Percentiles rank a stretch among this genome's conserved stretches.
Evolutionary conservation across 768 basidiomycete genomes (phyloP).

Genomic region (Leccinum rimulosum): DNA sequence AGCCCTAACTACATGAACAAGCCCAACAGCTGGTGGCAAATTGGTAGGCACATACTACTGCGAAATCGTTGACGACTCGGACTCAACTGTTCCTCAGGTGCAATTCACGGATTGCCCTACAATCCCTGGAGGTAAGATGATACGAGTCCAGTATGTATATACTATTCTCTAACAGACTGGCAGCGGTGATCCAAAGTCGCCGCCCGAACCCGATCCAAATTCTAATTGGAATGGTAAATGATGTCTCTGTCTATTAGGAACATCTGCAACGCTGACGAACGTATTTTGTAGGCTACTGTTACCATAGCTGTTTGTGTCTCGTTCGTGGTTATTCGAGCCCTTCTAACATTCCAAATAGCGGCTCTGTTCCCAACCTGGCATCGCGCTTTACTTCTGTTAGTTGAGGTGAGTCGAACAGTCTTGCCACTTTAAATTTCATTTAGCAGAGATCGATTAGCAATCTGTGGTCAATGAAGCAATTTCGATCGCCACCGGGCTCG

Average conservation of each 20-base stretch:
- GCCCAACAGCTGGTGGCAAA: conserved; percentile 24
- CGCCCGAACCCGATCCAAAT: conserved; percentile 4
- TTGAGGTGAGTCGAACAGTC: conserved; percentile 7
- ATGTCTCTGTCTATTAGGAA: neutral
- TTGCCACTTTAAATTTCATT: no score
- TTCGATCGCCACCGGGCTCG: conserved; percentile 9
- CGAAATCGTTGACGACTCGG: neutral
- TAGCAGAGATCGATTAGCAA: conserved; percentile 8
- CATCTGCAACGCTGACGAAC: conserved; percentile 1
- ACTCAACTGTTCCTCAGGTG: conserved; percentile 2
- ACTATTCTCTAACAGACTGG: neutral
- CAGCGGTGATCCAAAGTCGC: conserved; percentile 20
- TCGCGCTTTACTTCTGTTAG: conserved; percentile 11
- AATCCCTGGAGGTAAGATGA: conserved; percentile 10
- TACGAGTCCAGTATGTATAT: neutral
- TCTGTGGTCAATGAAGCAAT: conserved; percentile 15
- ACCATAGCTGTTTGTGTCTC: conserved; percentile 13
- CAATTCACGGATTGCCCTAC: conserved; percentile 21
- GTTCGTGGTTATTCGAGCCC: neutral
- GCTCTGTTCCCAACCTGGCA: conserved; percentile 25
- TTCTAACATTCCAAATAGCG: conserved; percentile 12
- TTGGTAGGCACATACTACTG: conserved; percentile 2
- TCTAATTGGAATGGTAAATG: conserved; percentile 11
- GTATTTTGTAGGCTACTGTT: conserved; percentile 16
- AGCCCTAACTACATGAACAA: conserved; percentile 12